Percentiles rank a stretch among this genome's conserved stretches.
These are phyloP conservation scores for Diaporthe vaccinii DNA, from an alignment of 2,329 filamentous ascomycete species.

Conservation along the genomic window DNA sequence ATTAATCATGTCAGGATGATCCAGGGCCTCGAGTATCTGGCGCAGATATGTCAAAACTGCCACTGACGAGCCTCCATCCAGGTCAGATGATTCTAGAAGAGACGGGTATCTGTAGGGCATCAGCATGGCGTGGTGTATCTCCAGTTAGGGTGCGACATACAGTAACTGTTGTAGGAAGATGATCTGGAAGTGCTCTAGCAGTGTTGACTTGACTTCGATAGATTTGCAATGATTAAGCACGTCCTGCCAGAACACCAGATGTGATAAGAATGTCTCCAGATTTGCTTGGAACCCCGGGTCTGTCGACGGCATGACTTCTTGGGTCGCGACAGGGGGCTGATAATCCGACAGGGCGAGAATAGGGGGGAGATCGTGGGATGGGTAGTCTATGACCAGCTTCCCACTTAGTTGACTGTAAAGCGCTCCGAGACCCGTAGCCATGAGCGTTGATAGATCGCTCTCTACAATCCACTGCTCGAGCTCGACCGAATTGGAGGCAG, in stretches of 20 bases:
- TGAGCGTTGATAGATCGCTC: slow-evolving; percentile 94
- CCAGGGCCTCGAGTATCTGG: slow-evolving; percentile 89
- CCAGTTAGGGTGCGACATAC: slow-evolving; percentile 62
- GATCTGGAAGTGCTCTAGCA: slow-evolving; percentile 97
- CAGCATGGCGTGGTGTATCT: background rate
- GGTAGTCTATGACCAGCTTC: slow-evolving; percentile 85
- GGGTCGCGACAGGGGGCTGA: slow-evolving; percentile 76
- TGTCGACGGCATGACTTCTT: slow-evolving; percentile 81
- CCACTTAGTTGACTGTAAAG: slow-evolving; percentile 76
- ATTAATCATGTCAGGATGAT: slow-evolving; percentile 94
- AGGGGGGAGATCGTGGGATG: slow-evolving; percentile 81
- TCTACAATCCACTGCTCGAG: slow-evolving; percentile 98
- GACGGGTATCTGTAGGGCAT: slow-evolving; percentile 82
- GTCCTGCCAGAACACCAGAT: slow-evolving; percentile 98
- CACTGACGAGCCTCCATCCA: slow-evolving; percentile 95
- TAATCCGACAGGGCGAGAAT: slow-evolving; percentile 93
- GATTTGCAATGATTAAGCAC: slow-evolving; percentile 96
- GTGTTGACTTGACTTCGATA: slow-evolving; percentile 88
- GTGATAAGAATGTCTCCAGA: slow-evolving; percentile 92
- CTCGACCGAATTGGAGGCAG: slow-evolving; percentile 83
- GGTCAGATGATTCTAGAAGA: slow-evolving; percentile 94
- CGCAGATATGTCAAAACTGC: slow-evolving; percentile 94
- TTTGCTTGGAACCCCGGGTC: slow-evolving; percentile 85
- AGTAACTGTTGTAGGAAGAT: slow-evolving; percentile 95
- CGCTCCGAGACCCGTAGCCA: slow-evolving; percentile 94